Conservation (phyloP, 257 asterid genomes). For the Solanum tacnaense region DNA sequence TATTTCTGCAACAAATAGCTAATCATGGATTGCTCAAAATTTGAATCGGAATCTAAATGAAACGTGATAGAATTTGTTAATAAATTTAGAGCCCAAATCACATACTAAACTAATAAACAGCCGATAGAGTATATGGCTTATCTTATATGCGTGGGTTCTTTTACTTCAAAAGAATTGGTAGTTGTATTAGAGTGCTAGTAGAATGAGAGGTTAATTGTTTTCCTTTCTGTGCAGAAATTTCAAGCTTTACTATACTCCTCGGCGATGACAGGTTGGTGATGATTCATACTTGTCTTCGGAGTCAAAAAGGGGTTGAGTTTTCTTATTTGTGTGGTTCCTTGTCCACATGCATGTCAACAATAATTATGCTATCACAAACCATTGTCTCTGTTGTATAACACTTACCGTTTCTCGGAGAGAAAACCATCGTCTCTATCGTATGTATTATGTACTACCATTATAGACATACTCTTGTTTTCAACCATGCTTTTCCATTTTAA, state of each 20-base stretch:
- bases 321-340: background rate
- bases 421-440: background rate
- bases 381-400: background rate
- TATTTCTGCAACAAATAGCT: background rate
- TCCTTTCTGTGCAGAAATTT: constrained; percentile 46
- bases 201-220: background rate
- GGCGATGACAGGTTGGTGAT: constrained; percentile 56
- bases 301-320: background rate
- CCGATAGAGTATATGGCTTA: background rate
- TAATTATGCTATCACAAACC: background rate
- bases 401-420: background rate
- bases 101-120: background rate
- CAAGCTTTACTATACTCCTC: constrained; percentile 35
- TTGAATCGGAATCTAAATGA: background rate
- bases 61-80: background rate
- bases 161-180: background rate
- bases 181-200: background rate
- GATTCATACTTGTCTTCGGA: background rate
- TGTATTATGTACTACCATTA: background rate
- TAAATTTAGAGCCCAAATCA: background rate
- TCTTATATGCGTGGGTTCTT: background rate
- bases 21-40: background rate
- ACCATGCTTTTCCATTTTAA: background rate
- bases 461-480: background rate
- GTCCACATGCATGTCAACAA: background rate